A percentile compares a stretch with the other conserved stretches of the same genome.
These are phyloP conservation scores for Hericium rajendrae DNA, from an alignment of 768 basidiomycete genomes.

Conservation along the genomic window DNA sequence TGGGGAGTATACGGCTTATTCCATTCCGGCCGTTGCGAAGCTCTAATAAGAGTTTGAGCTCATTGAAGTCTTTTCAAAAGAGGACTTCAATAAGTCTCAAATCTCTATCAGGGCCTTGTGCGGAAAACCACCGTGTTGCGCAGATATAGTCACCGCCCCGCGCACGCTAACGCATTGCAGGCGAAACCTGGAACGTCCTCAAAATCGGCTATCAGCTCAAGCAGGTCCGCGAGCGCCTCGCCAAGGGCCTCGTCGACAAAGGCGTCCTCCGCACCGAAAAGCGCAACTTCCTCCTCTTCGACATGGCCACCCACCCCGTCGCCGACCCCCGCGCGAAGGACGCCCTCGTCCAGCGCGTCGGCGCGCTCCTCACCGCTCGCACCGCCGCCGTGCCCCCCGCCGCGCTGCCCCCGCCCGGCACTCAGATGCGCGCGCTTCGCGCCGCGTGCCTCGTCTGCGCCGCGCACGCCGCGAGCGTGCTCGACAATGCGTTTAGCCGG, in stretches of 20 bases:
- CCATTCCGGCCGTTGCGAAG: too few relatives aligned
- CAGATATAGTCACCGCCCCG: too few relatives aligned
- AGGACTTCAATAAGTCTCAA: too few relatives aligned
- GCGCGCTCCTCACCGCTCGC: constrained; percentile 70
- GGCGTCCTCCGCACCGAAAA: constrained; percentile 98
- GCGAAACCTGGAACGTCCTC: constrained; percentile 99
- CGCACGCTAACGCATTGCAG: too few relatives aligned
- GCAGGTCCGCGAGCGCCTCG: constrained; percentile 94
- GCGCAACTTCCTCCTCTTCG: constrained; percentile 96
- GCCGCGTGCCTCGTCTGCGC: constrained; percentile 84
- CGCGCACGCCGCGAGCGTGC: constrained; percentile 88
- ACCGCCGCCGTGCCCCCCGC: constrained; percentile 70
- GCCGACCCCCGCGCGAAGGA: constrained; percentile 90
- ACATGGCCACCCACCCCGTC: constrained; percentile 99
- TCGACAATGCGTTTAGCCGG: constrained; percentile 88
- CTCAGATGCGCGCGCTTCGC: constrained; percentile 70
- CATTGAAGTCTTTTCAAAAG: too few relatives aligned
- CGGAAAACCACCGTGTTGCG: too few relatives aligned
- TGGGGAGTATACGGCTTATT: too few relatives aligned
- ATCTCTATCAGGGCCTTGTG: too few relatives aligned
- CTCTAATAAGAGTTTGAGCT: too few relatives aligned
- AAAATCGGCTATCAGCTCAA: constrained; percentile 99
- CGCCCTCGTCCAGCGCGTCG: constrained; percentile 64
- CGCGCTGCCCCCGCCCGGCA: constrained; percentile 69
- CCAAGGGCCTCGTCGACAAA: constrained; percentile 96